A percentile compares a stretch with the other conserved stretches of the same genome.
These are phyloP conservation scores for Zopfia rhizophila DNA, from an alignment of 2,329 filamentous ascomycete genomes.

Conservation along the genomic window DNA sequence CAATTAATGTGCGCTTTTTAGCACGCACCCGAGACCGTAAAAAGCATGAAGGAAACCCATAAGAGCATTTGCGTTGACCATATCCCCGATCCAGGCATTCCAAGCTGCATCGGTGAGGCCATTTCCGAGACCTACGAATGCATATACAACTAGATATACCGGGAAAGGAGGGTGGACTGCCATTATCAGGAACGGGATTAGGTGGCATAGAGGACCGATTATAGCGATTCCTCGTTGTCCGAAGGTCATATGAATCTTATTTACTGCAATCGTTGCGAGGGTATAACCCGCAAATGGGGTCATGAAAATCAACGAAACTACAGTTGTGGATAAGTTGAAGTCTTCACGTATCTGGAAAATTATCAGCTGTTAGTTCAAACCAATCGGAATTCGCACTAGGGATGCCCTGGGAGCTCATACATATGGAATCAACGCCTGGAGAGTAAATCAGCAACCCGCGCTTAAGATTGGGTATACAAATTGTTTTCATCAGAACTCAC, in stretches of 20 bases:
- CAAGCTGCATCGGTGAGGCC: conserved; percentile 72
- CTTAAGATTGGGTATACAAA: conserved; percentile 15
- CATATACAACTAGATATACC: conserved; percentile 71
- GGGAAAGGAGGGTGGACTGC: conserved; percentile 76
- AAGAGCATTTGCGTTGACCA: conserved; percentile 78
- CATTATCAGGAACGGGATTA: conserved; percentile 73
- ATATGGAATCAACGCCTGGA: conserved; percentile 60
- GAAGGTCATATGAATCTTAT: conserved; percentile 69
- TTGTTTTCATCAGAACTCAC: conserved; percentile 52
- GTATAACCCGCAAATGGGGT: conserved; percentile 74
- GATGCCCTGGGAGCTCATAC: conserved; percentile 33
- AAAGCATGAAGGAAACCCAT: conserved; percentile 77
- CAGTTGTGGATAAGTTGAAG: conserved; percentile 69
- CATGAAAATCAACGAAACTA: conserved; percentile 74
- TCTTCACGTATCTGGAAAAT: conserved; percentile 66
- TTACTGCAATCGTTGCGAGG: conserved; percentile 71
- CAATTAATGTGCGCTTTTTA: conserved; percentile 74
- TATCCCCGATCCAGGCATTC: conserved; percentile 74
- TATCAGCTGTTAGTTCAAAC: conserved; percentile 15
- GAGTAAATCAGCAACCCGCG: too few species aligned
- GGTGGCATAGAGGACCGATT: conserved; percentile 69
- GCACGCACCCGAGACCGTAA: conserved; percentile 79
- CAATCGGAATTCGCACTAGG: too few species aligned
- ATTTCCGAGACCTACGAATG: conserved; percentile 76
- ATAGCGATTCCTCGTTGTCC: conserved; percentile 79